phyloP scores from a whole-genome alignment of 2,329 filamentous ascomycete genomes.

The Cladosporium velox region DNA sequence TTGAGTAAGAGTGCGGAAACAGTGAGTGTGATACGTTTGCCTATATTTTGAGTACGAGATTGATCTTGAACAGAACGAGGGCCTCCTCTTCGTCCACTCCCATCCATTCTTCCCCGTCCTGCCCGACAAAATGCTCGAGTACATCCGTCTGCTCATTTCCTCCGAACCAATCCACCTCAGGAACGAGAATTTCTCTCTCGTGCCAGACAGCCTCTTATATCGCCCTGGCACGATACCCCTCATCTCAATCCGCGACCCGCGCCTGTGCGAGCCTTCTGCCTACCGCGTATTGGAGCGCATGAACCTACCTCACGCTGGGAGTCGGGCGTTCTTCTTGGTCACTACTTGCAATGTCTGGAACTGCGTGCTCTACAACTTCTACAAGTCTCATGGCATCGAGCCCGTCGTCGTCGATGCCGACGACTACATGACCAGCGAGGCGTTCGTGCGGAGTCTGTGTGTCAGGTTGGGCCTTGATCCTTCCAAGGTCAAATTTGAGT shows the following conservation, averaged over 20 bases:
- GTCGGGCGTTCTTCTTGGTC: constrained; percentile 23
- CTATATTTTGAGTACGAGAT: no score
- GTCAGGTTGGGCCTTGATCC: constrained; percentile 39
- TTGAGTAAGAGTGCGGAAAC: not conserved
- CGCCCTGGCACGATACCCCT: constrained; percentile 30
- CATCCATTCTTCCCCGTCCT: constrained; percentile 18
- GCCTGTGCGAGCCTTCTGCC: constrained; percentile 42
- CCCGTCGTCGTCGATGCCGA: constrained; percentile 43
- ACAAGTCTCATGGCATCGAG: constrained; percentile 26
- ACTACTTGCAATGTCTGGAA: constrained; percentile 38
- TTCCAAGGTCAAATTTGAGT: constrained; percentile 36
- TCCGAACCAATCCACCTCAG: not conserved
- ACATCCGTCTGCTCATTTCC: not conserved
- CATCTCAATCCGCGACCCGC: constrained; percentile 36
- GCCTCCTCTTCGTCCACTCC: constrained; percentile 7
- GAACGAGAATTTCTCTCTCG: constrained; percentile 31
- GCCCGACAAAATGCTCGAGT: constrained; percentile 10
- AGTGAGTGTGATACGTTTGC: no score
- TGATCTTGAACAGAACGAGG: not conserved
- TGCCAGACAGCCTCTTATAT: constrained; percentile 42
- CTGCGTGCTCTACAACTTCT: constrained; percentile 42
- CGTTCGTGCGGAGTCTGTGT: constrained; percentile 34
- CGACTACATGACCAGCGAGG: constrained; percentile 40
- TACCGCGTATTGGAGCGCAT: constrained; percentile 33
- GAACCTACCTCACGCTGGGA: constrained; percentile 21